Evolutionary conservation across 345 rosid species (phyloP).

Genomic region (Brassica juncea): DNA sequence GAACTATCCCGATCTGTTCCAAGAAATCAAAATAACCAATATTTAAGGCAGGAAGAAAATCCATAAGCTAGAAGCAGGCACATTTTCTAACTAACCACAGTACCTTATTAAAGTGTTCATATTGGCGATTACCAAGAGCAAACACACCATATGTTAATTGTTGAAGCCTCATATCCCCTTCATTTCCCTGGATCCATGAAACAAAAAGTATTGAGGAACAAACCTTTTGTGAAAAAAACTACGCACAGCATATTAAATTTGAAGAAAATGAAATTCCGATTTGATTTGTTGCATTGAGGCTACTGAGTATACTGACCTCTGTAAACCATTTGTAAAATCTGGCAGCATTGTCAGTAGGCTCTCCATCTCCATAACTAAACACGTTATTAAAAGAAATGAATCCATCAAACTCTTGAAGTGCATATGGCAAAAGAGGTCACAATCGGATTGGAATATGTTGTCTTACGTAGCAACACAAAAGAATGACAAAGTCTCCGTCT

Average conservation of each 20-base stretch:
- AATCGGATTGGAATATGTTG: neutral
- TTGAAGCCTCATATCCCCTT: constrained; percentile 59
- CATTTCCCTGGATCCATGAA: constrained; percentile 53
- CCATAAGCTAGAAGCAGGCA: neutral
- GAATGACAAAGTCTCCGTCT: constrained; percentile 61
- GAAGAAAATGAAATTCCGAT: no score
- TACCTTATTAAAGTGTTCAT: constrained; percentile 98
- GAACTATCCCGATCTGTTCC: constrained; percentile 59
- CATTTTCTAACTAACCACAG: neutral
- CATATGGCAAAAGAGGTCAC: neutral
- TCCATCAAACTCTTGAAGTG: constrained; percentile 5
- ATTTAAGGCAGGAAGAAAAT: constrained; percentile 15
- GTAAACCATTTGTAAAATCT: constrained; percentile 94
- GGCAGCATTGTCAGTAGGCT: constrained; percentile 98
- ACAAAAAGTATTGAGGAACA: neutral
- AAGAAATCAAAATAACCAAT: neutral
- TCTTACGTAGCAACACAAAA: constrained; percentile 80
- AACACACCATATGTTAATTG: constrained; percentile 69
- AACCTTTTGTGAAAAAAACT: no score
- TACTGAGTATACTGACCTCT: constrained; percentile 52
- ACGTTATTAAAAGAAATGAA: constrained; percentile 17
- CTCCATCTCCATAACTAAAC: constrained; percentile 94
- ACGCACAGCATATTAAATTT: no score
- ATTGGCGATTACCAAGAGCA: constrained; percentile 92
- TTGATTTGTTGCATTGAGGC: neutral